Evolutionary conservation across 257 asterid genomes (phyloP), one percentile per base, ranked within the genome.

Genomic region (Anisodus tanguticus): DNA sequence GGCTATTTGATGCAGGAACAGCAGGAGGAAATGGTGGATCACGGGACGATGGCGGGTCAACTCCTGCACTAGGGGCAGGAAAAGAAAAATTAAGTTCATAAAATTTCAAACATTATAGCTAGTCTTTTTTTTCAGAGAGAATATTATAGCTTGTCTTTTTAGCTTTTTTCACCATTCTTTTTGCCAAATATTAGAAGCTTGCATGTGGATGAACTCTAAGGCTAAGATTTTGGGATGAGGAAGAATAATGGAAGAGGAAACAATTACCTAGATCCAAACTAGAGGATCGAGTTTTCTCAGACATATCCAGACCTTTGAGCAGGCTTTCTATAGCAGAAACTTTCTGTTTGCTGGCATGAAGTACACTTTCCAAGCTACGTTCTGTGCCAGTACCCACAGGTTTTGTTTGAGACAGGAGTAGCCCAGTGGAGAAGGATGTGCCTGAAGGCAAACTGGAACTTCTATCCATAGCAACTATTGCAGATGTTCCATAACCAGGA

Each of bases 41-140:
- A 91, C 99, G 98, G 86, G 99, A 93, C 78, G 99, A 97, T 88
- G 99, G 99, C 35, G 96, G 91, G 91, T 97, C 99, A 90, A 93
- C 98, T 92, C 99, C 99, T 97, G 99, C 98, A 91, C 98, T 92
- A 94, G 97, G 94, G 89, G 91, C 87, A 93, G 92, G 69, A 88
- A 85, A 70, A 88, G 85, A 89, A 87, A 84, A 85, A 90, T 89
- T 87, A 90, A 91, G 92, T 88, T 89, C 92, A 88, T 11, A 80
- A 82, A 87, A 81, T 86, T 60, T 81, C 59, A 69, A 57, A 71
- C 67, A 84, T 81, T 58, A 55, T 43, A 81, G 72, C 88, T n/a
- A 41, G 54, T 39, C 15, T 37, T 68, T 54, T 69, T 69, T 69
- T 15, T 13, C 10, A 66, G 35, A 13, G 76, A 39, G 78, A 69